phyloP scores from a whole-genome alignment of 495 filamentous ascomycete genomes.

The Aspergillus egyptiacus region DNA sequence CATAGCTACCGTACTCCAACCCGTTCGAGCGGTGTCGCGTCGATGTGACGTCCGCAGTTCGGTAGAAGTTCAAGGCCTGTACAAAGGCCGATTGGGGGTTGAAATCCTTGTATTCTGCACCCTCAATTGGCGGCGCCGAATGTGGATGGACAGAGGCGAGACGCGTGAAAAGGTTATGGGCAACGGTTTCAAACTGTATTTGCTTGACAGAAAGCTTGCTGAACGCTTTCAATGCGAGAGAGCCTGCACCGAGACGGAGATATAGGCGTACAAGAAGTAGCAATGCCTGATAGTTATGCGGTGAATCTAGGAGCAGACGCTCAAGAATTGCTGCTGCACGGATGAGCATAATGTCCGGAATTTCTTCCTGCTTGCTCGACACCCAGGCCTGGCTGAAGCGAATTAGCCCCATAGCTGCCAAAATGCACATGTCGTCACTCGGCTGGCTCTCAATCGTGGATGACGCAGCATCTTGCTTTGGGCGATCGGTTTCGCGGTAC shows the following conservation, averaged over 20 bases:
- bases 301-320: slow-evolving; percentile 43
- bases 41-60: slow-evolving; percentile 30
- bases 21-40: slow-evolving; percentile 29
- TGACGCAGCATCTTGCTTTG: slow-evolving; percentile 16
- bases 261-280: slow-evolving; percentile 51
- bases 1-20: slow-evolving; percentile 34
- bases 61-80: slow-evolving; percentile 39
- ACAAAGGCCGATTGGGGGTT: slow-evolving; percentile 38
- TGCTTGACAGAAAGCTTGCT: slow-evolving; percentile 55
- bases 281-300: slow-evolving; percentile 53
- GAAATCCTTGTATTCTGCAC: slow-evolving; percentile 39
- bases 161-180: slow-evolving; percentile 52
- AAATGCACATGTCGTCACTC: slow-evolving; percentile 50
- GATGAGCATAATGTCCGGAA: slow-evolving; percentile 39
- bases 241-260: slow-evolving; percentile 47
- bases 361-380: slow-evolving; percentile 15
- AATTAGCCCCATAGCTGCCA: slow-evolving; percentile 52
- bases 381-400: slow-evolving; percentile 29
- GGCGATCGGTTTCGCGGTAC: slow-evolving; percentile 30
- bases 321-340: slow-evolving; percentile 48
- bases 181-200: slow-evolving; percentile 53
- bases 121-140: slow-evolving; percentile 35
- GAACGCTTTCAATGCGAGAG: slow-evolving; percentile 49
- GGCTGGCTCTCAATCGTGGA: slow-evolving; percentile 50
- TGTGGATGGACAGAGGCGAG: slow-evolving; percentile 53